A percentile compares a stretch with the other conserved stretches of the same genome.
Evolutionary conservation across 2,329 filamentous ascomycete genomes (phyloP).

Genomic region (Nothophaeocryptopus gaeumannii): DNA sequence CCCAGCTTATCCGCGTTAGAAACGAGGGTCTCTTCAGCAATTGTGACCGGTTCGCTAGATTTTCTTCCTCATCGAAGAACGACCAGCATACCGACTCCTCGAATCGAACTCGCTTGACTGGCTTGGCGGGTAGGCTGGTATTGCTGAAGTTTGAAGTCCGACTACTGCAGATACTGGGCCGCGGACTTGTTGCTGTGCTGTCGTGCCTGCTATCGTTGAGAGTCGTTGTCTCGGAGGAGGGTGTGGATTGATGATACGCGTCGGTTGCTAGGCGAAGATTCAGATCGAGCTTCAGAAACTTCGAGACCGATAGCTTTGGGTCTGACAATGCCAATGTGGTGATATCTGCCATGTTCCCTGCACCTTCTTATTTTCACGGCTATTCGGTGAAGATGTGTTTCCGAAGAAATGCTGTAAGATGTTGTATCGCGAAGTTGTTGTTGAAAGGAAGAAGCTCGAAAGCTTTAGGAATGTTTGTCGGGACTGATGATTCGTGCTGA

Average conservation of each 20-base stretch:
- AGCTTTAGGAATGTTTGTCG: too few relatives aligned
- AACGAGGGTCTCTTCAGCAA: constrained; percentile 14
- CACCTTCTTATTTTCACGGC: constrained; percentile 3
- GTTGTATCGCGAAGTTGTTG: too few relatives aligned
- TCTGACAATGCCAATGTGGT: constrained; percentile 5
- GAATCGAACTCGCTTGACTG: constrained; percentile 16
- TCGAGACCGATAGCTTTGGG: constrained; percentile 9
- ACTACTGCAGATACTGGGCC: constrained; percentile 17
- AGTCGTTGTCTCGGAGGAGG: constrained; percentile 15
- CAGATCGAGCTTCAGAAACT: constrained; percentile 7
- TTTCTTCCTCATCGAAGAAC: constrained; percentile 17
- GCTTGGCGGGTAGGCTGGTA: constrained; percentile 7
- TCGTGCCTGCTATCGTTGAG: constrained; percentile 12
- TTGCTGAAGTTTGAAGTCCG: constrained; percentile 12
- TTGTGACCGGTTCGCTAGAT: constrained; percentile 4
- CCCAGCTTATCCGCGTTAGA: constrained; percentile 12
- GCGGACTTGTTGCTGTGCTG: constrained; percentile 14
- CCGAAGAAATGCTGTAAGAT: too few relatives aligned
- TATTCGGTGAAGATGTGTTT: too few relatives aligned
- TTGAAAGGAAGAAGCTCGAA: too few relatives aligned
- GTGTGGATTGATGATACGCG: neutral
- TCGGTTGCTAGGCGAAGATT: constrained; percentile 3
- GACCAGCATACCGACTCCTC: constrained; percentile 19
- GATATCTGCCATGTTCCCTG: constrained; percentile 8
- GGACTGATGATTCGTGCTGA: too few relatives aligned